Base-by-base conservation (phyloP, 2,329 filamentous ascomycete genomes). In the Botrytis aclada region DNA sequence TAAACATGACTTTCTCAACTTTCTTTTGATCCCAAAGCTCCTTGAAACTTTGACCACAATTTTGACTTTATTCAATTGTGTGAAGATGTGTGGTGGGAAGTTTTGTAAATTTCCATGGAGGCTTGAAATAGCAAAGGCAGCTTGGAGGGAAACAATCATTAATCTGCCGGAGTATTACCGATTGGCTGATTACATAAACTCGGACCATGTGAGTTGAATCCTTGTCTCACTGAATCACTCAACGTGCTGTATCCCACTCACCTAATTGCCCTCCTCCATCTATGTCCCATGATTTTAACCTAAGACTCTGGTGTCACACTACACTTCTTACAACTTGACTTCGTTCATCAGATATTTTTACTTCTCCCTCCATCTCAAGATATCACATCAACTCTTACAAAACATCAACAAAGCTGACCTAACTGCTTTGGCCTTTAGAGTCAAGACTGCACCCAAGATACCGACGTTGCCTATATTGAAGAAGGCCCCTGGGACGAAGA, bases 1-100 rank as follows among this genome's bases (percentile, higher is more conserved):
- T 92, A 58, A 95, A 86, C 92, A 95, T 94, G 39, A 7, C 58
- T 58, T 25, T 16, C 20, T 47, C 1, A 1, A n/a, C 20, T 56
- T 61, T 32, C 9, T 34, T 18, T 7, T 20, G 4, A 2, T 9
- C 18, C 25, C 47, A 9, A 41, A 51, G 22, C 4, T 29, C 4
- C 5, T 25, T 18, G 1, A 56, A n/a, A 39, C 10, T 4, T 41
- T 32, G 3, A 16, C 0, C 10, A 32, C 45, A n/a, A 32, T 43
- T 56, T 4, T 58, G 9, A 7, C 18, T 32, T 56, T 10, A 1
- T 25, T 9, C 10, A 65, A 51, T 43, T 18, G 22, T 20, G 54
- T 47, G 6, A 67, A 41, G 1, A 72, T 72, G 70, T 72, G 70
- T 58, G 37, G 51, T 9, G 5, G 22, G 22, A 39, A 1, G 3